phyloP scores from a whole-genome alignment of 345 rosid genomes.

The Eucalyptus viminalis region DNA sequence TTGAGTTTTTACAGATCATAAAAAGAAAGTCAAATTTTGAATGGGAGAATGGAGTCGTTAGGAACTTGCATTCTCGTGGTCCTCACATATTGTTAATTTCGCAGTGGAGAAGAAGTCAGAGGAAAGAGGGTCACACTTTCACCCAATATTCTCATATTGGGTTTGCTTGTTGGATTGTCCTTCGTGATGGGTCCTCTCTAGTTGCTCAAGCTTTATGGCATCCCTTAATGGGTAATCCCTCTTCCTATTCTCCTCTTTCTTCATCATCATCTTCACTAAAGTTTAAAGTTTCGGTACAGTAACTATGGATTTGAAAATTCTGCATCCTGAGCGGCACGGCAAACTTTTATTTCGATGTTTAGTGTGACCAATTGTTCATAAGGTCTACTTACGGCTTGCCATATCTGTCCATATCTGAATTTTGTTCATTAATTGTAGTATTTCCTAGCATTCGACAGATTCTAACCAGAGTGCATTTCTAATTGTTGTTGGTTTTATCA shows the following conservation, averaged over 20 bases:
- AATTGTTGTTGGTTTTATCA: background rate
- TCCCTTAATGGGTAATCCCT: constrained; percentile 46
- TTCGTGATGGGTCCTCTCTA: constrained; percentile 43
- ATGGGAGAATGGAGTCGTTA: background rate
- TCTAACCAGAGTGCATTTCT: background rate
- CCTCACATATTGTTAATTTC: background rate
- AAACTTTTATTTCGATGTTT: background rate
- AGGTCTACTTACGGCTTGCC: background rate
- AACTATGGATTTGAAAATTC: no score
- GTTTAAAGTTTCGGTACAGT: no score
- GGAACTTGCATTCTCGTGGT: background rate
- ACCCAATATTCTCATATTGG: constrained; percentile 52
- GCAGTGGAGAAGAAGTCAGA: constrained; percentile 84
- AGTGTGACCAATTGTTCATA: background rate
- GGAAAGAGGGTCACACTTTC: constrained; percentile 73
- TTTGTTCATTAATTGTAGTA: background rate
- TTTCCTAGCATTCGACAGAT: background rate
- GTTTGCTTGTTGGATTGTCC: constrained; percentile 36
- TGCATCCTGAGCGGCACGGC: background rate
- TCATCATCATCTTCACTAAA: background rate
- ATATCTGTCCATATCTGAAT: background rate
- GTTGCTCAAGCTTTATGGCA: constrained; percentile 57
- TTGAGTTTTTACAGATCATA: background rate
- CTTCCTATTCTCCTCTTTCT: background rate
- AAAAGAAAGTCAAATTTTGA: background rate